Conservation (phyloP, 2,329 filamentous ascomycete species). For the Beauveria sp. region DNA sequence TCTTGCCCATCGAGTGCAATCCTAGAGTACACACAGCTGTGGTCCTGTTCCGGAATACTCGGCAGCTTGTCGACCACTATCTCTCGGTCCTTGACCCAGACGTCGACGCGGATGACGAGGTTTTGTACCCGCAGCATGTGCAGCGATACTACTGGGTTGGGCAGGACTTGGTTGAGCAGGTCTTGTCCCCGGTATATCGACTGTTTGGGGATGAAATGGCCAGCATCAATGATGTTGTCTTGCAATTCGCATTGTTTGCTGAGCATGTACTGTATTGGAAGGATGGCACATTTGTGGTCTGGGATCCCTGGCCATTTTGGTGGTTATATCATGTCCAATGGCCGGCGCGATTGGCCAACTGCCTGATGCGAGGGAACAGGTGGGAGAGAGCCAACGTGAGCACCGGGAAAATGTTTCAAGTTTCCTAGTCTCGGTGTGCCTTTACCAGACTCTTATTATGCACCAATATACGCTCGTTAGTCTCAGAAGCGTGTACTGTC, state of each 20-base stretch:
- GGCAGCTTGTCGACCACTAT: slow-evolving; percentile 44
- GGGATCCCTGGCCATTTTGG: slow-evolving; percentile 50
- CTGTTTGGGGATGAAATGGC: slow-evolving; percentile 12
- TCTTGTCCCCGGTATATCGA: slow-evolving; percentile 38
- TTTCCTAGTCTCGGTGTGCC: slow-evolving; percentile 1
- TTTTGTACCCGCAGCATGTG: slow-evolving; percentile 9
- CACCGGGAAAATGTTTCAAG: slow-evolving; percentile 36
- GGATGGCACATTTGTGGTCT: slow-evolving; percentile 43
- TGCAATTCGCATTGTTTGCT: slow-evolving; percentile 20
- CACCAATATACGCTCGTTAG: too few species aligned
- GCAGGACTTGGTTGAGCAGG: slow-evolving; percentile 51
- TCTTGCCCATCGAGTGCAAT: slow-evolving; percentile 67
- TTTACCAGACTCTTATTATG: too few species aligned
- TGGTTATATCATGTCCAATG: slow-evolving; percentile 50
- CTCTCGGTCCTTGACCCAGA: slow-evolving; percentile 34
- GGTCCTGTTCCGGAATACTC: slow-evolving; percentile 45
- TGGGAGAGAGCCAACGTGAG: slow-evolving; percentile 65
- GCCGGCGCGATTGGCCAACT: slow-evolving; percentile 41
- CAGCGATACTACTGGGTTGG: slow-evolving; percentile 54
- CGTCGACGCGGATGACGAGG: slow-evolving; percentile 17
- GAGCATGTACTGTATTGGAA: slow-evolving; percentile 41
- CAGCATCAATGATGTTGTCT: slow-evolving; percentile 15
- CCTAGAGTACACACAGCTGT: slow-evolving; percentile 62
- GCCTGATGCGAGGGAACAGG: slow-evolving; percentile 33
- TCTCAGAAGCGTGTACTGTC: too few species aligned